Percentiles rank a stretch among this genome's conserved stretches.
Conservation (phyloP, 2,329 filamentous ascomycete genomes). For the Arthroderma sp. region DNA sequence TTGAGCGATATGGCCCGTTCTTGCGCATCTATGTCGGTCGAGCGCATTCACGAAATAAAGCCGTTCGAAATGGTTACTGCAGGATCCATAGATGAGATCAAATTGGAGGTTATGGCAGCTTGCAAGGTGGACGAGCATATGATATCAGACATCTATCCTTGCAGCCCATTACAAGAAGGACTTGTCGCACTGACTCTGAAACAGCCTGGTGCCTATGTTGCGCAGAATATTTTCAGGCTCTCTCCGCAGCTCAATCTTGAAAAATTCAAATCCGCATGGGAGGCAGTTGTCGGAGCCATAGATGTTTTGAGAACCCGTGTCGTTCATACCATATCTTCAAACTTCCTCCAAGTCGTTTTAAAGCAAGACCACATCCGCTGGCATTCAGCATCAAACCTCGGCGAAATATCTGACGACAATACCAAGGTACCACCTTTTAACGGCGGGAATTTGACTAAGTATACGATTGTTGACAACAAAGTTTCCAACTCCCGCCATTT, state of each 20-base stretch:
- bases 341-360: constrained; percentile 30
- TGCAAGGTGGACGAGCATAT: constrained; percentile 19
- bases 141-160: constrained; percentile 31
- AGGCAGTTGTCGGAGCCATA: constrained; percentile 30
- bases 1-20: constrained; percentile 21
- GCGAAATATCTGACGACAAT: constrained; percentile 15
- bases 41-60: not conserved
- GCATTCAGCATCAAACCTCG: constrained; percentile 18
- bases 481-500: constrained; percentile 24
- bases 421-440: constrained; percentile 21
- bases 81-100: constrained; percentile 2
- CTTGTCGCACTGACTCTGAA: constrained; percentile 37
- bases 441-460: constrained; percentile 23
- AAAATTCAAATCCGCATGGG: constrained; percentile 36
- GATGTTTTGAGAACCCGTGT: constrained; percentile 39
- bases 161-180: constrained; percentile 33
- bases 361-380: constrained; percentile 23
- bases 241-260: constrained; percentile 25
- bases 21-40: constrained; percentile 3
- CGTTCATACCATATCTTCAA: constrained; percentile 24
- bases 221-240: constrained; percentile 32
- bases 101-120: constrained; percentile 14
- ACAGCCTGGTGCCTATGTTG: constrained; percentile 36
- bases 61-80: constrained; percentile 13
- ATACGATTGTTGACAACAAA: constrained; percentile 21